These are phyloP conservation scores for Ogataea trehaloabstinens DNA, from an alignment of 805 yeast genomes.

Conservation along the genomic window DNA sequence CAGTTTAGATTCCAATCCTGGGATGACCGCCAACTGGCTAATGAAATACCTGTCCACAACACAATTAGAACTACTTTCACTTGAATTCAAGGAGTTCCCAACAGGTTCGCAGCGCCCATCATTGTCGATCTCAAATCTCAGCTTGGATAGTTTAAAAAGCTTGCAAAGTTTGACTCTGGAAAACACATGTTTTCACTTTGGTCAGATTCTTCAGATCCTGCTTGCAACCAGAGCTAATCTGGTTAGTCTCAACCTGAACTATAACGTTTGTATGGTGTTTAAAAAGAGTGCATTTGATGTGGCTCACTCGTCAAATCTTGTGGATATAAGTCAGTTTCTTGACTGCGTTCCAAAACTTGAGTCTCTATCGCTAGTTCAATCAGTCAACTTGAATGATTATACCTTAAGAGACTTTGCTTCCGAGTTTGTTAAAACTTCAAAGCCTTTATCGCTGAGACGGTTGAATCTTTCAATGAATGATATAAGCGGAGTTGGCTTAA, in stretches of 20 bases:
- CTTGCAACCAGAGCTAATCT: slow-evolving; percentile 8
- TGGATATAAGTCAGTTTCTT: slow-evolving; percentile 12
- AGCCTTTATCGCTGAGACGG: slow-evolving; percentile 5
- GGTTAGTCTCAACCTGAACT: slow-evolving; percentile 8
- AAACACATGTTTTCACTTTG: slow-evolving; percentile 14
- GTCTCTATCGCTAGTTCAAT: slow-evolving; percentile 13
- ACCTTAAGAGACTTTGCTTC: slow-evolving; percentile 15
- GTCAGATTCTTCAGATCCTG: slow-evolving; percentile 11
- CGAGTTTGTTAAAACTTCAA: slow-evolving; percentile 5
- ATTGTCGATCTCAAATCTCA: slow-evolving; percentile 4
- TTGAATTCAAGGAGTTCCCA: slow-evolving; percentile 10
- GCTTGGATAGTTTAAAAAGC: slow-evolving; percentile 6
- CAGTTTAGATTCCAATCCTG: slow-evolving; percentile 9
- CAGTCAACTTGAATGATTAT: slow-evolving; percentile 21
- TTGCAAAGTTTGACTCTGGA: slow-evolving; percentile 10
- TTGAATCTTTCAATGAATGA: slow-evolving; percentile 22
- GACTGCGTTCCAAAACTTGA: slow-evolving; percentile 13
- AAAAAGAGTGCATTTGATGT: slow-evolving; percentile 15
- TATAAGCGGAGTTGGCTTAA: slow-evolving; percentile 23
- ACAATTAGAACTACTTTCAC: neutral
- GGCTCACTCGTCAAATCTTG: slow-evolving; percentile 3
- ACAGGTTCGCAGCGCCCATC: slow-evolving; percentile 1
- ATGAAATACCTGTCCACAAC: slow-evolving; percentile 5
- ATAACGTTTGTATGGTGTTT: slow-evolving; percentile 16
- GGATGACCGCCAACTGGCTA: slow-evolving; percentile 6